phyloP scores from a whole-genome alignment of 371 early-diverging fungal genomes.

The Mucor sp. region DNA sequence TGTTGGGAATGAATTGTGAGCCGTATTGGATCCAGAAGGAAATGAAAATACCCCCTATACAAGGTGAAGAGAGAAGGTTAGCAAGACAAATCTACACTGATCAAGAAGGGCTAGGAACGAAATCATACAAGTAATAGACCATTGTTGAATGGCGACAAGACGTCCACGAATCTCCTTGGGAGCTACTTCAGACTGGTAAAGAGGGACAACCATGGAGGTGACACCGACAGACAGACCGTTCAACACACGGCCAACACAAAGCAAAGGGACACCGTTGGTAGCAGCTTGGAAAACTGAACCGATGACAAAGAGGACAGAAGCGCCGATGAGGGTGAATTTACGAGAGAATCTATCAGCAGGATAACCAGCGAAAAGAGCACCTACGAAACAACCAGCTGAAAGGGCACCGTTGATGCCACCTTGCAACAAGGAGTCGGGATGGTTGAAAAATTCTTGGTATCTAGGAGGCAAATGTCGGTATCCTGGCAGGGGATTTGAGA shows the following conservation, averaged over 20 bases:
- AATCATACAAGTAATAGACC: slow-evolving; percentile 67
- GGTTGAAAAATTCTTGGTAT: slow-evolving; percentile 57
- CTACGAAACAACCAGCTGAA: slow-evolving; percentile 44
- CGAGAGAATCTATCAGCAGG: slow-evolving; percentile 42
- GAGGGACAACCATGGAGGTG: slow-evolving; percentile 45
- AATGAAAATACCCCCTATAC: slow-evolving; percentile 5
- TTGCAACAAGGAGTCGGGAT: slow-evolving; percentile 48
- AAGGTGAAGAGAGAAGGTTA: neutral
- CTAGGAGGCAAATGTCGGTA: slow-evolving; percentile 15
- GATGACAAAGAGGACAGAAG: slow-evolving; percentile 34
- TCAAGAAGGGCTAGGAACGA: too few relatives aligned
- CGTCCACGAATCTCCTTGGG: slow-evolving; percentile 67
- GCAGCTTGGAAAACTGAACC: slow-evolving; percentile 46
- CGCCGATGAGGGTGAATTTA: slow-evolving; percentile 41
- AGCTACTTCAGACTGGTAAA: slow-evolving; percentile 64
- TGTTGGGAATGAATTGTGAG: slow-evolving; percentile 10
- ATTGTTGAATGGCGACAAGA: slow-evolving; percentile 72
- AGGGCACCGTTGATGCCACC: slow-evolving; percentile 66
- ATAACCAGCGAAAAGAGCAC: slow-evolving; percentile 49
- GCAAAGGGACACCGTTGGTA: slow-evolving; percentile 35
- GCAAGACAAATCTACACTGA: too few relatives aligned
- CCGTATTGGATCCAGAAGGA: slow-evolving; percentile 34
- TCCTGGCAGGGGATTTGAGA: neutral
- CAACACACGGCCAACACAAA: slow-evolving; percentile 43
- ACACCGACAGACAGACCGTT: slow-evolving; percentile 50